Base-by-base conservation (phyloP, 164 flowering plant genomes). In the Nymphaea colorata region DNA sequence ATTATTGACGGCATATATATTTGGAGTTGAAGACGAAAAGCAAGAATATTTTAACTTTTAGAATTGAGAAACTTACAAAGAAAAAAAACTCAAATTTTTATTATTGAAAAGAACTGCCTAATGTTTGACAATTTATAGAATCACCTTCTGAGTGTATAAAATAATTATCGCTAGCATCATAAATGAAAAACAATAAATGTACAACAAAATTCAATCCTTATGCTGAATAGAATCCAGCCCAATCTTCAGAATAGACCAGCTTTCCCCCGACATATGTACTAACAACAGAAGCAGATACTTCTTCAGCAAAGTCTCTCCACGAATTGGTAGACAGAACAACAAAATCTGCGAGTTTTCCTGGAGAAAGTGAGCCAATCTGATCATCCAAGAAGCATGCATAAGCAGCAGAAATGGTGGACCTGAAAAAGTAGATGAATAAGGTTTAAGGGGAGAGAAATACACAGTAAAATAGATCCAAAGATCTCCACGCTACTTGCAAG, bases 291-390 rank as follows among this genome's bases (percentile, higher is more conserved):
- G 86, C 84, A 42, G 82, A 76, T 71, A 69, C 87, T 63, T 79
- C 84, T 51, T 57, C 77, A 6, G 73, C 80, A 60, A 91, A 82
- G 42, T 78, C 81, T 12, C 83, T 83, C 90, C 90, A 91, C 25
- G 95, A 87, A 71, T 77, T 69, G 2, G 84, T 66, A 4, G 91
- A 84, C 62, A 94, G 61, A 6, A 94, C 68, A 8, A 91, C 97
- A 79, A 94, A 94, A 80, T 94, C 97, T 47, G 97, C 98, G 59
- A 88, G 71, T 67, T 94, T 94, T 17, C 97, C 98, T 2, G 85
- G 76, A 61, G 98, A 78, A 68, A 94, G 71, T 14, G 98, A 91
- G 51, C 98, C 98, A 71, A 94, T 47, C 17, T 83, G 78, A 36
- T 80, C 65, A 66, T 94, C 96, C 18, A 94, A 90, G 79, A 89